These are phyloP conservation scores for Mikania micrantha DNA, from an alignment of 129 eudicot genomes.

Conservation along the genomic window DNA sequence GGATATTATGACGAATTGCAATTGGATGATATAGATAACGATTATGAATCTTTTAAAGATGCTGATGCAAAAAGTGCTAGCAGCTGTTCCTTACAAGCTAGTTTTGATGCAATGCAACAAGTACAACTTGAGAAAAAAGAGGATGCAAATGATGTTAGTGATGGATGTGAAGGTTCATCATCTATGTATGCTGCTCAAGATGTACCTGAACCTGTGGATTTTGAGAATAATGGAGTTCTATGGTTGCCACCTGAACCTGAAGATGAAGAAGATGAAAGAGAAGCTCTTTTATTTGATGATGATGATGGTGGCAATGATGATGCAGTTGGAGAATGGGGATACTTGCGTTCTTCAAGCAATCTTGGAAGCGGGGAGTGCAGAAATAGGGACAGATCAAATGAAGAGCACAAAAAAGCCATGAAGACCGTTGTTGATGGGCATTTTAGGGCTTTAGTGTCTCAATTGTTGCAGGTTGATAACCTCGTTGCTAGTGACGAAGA, in stretches of 20 bases:
- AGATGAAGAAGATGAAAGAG: conserved; percentile 94
- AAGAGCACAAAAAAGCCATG: conserved; percentile 86
- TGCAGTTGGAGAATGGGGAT: conserved; percentile 85
- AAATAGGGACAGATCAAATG: conserved; percentile 65
- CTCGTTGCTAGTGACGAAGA: conserved; percentile 54
- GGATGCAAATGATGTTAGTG: conserved; percentile 46
- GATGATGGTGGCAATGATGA: conserved; percentile 53
- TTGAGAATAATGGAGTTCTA: conserved; percentile 89
- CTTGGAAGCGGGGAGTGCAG: conserved; percentile 71
- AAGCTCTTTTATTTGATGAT: conserved; percentile 58
- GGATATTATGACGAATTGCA: conserved; percentile 45
- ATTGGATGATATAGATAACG: conserved; percentile 39
- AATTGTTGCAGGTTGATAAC: conserved; percentile 91
- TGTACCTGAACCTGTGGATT: conserved; percentile 82
- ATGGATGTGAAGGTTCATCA: conserved; percentile 80
- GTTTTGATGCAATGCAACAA: conserved; percentile 41
- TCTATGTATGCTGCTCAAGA: conserved; percentile 62
- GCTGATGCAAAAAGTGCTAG: conserved; percentile 37
- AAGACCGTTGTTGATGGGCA: conserved; percentile 91
- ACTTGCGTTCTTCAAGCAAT: conserved; percentile 53
- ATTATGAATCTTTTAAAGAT: conserved; percentile 42
- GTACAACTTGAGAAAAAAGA: conserved; percentile 39
- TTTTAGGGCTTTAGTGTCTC: conserved; percentile 92
- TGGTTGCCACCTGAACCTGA: conserved; percentile 99
- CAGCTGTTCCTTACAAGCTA: conserved; percentile 37